These are phyloP conservation scores for Rubus parviflorus DNA, from an alignment of 306 rosid species.

Conservation along the genomic window DNA sequence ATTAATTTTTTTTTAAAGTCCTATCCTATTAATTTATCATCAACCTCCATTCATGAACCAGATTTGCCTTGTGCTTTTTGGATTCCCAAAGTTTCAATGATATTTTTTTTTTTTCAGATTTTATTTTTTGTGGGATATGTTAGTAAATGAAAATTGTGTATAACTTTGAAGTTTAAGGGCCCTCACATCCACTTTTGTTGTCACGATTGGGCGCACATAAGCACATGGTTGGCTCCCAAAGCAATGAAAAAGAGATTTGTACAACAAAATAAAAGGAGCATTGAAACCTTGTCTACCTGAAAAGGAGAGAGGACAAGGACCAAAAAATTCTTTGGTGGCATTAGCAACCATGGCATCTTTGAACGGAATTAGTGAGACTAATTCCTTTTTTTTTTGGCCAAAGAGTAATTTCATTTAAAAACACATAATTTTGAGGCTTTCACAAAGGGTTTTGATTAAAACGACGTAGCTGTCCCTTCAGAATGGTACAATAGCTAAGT, in stretches of 20 bases:
- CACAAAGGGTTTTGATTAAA: not conserved
- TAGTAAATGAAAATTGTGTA: not conserved
- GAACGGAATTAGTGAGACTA: not conserved
- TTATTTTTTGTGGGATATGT: not conserved
- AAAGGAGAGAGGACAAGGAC: slow-evolving; percentile 24
- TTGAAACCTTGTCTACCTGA: slow-evolving; percentile 32
- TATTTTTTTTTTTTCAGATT: not conserved
- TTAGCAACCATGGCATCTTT: slow-evolving; percentile 21
- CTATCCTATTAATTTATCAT: slow-evolving; percentile 2
- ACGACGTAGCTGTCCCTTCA: not conserved
- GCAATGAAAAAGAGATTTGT: slow-evolving; percentile 13
- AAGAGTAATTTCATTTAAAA: not conserved
- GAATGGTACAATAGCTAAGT: not conserved
- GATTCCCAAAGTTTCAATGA: slow-evolving; percentile 18
- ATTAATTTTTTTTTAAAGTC: too few relatives aligned
- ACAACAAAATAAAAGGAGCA: not conserved
- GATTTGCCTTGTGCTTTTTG: not conserved
- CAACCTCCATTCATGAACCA: not conserved
- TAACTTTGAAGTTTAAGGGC: slow-evolving; percentile 20
- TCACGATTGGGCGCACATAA: slow-evolving; percentile 36
- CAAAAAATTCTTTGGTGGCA: slow-evolving; percentile 8
- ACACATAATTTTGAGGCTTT: not conserved
- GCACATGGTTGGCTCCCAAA: slow-evolving; percentile 20
- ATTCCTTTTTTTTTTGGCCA: not conserved
- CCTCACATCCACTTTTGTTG: slow-evolving; percentile 33